phyloP scores from a whole-genome alignment of 108 stramenopile species.

The Nitzschia palea region DNA sequence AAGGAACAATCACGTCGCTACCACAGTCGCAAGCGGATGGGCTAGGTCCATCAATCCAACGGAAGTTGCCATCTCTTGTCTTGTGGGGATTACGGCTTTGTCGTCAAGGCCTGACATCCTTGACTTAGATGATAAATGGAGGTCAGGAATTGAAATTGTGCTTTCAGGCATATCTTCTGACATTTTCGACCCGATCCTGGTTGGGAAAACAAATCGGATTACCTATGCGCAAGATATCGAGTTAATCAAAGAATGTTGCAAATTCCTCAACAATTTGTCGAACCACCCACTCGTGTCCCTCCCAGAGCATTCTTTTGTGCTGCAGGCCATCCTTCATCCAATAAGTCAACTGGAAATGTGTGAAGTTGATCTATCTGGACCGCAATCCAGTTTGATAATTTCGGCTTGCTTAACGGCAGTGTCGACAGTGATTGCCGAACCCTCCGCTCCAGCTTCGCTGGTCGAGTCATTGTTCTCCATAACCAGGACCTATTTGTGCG shows the following conservation, averaged over 20 bases:
- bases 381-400: constrained; percentile 14
- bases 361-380: background rate
- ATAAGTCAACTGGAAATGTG: constrained; percentile 46
- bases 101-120: background rate
- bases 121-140: constrained; percentile 17
- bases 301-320: constrained; percentile 27
- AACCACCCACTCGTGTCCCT: background rate
- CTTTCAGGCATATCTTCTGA: constrained; percentile 3
- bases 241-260: background rate
- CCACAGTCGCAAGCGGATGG: constrained; percentile 6
- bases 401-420: constrained; percentile 25
- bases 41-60: constrained; percentile 2
- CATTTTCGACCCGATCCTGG: constrained; percentile 24
- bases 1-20: background rate
- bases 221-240: background rate
- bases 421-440: constrained; percentile 11
- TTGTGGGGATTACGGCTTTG: constrained; percentile 15
- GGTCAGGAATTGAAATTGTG: constrained; percentile 6
- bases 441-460: constrained; percentile 9
- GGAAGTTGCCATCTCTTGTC: constrained; percentile 26
- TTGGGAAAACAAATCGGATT: background rate
- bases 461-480: constrained; percentile 51
- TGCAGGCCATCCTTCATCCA: constrained; percentile 41
- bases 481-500: constrained; percentile 27
- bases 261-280: background rate